These are phyloP conservation scores for Alternaria sp. DNA, from an alignment of 2,329 filamentous ascomycete genomes.

Conservation along the genomic window DNA sequence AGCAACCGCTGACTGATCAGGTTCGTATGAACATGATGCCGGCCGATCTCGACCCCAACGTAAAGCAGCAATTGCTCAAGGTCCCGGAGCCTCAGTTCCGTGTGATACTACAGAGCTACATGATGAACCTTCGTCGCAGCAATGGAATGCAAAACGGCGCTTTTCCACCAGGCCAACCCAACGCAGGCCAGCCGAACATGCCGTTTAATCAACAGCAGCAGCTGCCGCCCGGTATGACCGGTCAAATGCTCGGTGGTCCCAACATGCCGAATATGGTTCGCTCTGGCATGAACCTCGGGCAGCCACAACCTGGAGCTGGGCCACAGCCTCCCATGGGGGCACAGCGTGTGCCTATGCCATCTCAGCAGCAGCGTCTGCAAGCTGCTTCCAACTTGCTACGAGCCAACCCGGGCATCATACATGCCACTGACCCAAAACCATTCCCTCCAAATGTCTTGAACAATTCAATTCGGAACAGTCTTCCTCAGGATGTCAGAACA, in stretches of 20 bases:
- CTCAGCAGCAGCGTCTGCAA: slow-evolving; percentile 41
- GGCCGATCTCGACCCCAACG: slow-evolving; percentile 36
- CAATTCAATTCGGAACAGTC: slow-evolving; percentile 31
- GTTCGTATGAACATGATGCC: slow-evolving; percentile 47
- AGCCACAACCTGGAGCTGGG: slow-evolving; percentile 36
- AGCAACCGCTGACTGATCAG: slow-evolving; percentile 43
- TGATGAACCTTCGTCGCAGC: slow-evolving; percentile 33
- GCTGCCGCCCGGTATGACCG: slow-evolving; percentile 31
- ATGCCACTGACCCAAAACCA: slow-evolving; percentile 41
- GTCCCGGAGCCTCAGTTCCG: slow-evolving; percentile 49
- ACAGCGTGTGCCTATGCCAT: slow-evolving; percentile 37
- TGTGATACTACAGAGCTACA: slow-evolving; percentile 37
- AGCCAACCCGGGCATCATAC: slow-evolving; percentile 47
- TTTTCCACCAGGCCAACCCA: slow-evolving; percentile 32
- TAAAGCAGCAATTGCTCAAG: slow-evolving; percentile 47
- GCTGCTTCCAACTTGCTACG: slow-evolving; percentile 40
- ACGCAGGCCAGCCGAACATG: slow-evolving; percentile 40
- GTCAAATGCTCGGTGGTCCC: slow-evolving; percentile 40
- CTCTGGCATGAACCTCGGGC: slow-evolving; percentile 42
- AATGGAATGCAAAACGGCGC: slow-evolving; percentile 34
- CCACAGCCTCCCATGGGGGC: slow-evolving; percentile 36
- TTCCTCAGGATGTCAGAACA: slow-evolving; percentile 62
- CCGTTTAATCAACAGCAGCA: slow-evolving; percentile 44
- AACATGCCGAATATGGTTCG: slow-evolving; percentile 41
- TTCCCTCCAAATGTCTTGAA: slow-evolving; percentile 45